Percentiles rank a stretch among this genome's conserved stretches.
phyloP scores from a whole-genome alignment of 108 stramenopile species.

The Asterionellopsis glacialis region DNA sequence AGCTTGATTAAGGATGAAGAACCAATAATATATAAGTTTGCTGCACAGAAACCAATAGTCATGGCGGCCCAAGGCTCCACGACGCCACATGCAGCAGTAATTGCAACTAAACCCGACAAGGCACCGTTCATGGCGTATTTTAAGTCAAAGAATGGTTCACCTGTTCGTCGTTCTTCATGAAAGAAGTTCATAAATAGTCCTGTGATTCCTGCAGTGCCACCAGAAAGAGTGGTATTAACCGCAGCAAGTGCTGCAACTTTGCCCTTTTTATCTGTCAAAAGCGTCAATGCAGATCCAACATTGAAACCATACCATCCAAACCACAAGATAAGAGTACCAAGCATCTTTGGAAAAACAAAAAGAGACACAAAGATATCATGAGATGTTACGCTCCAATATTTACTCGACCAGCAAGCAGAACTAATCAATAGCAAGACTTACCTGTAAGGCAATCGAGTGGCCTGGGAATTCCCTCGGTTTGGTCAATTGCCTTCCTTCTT shows the following conservation, averaged over 20 bases:
- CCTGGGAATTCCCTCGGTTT: constrained; percentile 66
- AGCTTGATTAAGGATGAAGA: constrained; percentile 50
- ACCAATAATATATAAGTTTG: constrained; percentile 61
- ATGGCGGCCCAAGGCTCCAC: constrained; percentile 84
- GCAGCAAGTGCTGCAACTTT: constrained; percentile 60
- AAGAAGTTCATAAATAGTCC: constrained; percentile 47
- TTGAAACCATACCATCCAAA: constrained; percentile 97
- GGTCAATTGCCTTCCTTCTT: constrained; percentile 51
- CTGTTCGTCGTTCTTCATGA: constrained; percentile 32
- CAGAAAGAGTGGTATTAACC: constrained; percentile 80
- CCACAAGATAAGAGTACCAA: constrained; percentile 75
- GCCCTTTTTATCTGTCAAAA: constrained; percentile 34
- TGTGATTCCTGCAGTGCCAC: constrained; percentile 36
- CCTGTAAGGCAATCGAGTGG: constrained; percentile 79
- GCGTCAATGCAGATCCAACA: constrained; percentile 64
- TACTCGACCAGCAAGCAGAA: neutral
- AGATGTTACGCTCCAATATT: neutral
- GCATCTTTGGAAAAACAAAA: constrained; percentile 26
- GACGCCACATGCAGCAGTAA: constrained; percentile 82
- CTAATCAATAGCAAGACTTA: constrained; percentile 12
- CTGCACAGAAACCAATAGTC: constrained; percentile 76
- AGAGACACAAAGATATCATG: constrained; percentile 4
- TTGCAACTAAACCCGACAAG: constrained; percentile 75
- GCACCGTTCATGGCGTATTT: constrained; percentile 50
- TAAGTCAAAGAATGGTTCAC: constrained; percentile 47